phyloP scores from a whole-genome alignment of 139 green algal genomes.

The Micractinium sp. region DNA sequence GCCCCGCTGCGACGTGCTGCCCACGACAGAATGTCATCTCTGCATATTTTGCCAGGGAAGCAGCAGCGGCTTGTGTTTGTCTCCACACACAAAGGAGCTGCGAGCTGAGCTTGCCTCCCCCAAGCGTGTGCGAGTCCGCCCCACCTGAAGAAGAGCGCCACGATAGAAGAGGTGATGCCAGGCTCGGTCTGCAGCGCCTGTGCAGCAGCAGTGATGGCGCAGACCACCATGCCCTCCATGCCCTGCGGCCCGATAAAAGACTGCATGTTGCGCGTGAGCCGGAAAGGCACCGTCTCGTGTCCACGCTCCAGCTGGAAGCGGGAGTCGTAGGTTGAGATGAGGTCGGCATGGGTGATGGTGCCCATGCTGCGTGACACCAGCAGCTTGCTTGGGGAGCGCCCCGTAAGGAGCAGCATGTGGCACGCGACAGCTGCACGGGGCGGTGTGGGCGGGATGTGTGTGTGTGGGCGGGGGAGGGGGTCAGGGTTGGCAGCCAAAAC shows the following conservation, averaged over 20 bases:
- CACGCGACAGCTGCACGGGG: constrained; percentile 71
- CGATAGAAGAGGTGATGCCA: constrained; percentile 59
- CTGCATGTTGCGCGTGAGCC: constrained; percentile 96
- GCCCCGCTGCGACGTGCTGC: constrained; percentile 30
- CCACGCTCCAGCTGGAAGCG: constrained; percentile 70
- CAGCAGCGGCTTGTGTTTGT: background rate
- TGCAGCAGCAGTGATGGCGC: constrained; percentile 70
- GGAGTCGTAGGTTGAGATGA: constrained; percentile 74
- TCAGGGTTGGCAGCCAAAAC: background rate
- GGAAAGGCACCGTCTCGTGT: constrained; percentile 93
- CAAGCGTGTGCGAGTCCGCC: background rate
- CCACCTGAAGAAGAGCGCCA: constrained; percentile 78
- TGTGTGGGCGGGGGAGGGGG: too few species aligned
- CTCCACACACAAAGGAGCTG: too few species aligned
- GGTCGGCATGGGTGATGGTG: constrained; percentile 87
- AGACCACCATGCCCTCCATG: constrained; percentile 86
- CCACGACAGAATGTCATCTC: constrained; percentile 61
- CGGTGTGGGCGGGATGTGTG: background rate
- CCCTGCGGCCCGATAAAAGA: constrained; percentile 96
- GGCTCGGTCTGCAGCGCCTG: constrained; percentile 54
- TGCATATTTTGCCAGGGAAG: background rate
- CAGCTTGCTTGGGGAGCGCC: constrained; percentile 88
- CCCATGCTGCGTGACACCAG: constrained; percentile 89
- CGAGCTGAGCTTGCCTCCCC: too few species aligned
- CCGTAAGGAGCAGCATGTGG: constrained; percentile 86